Conservation (phyloP, 2,329 filamentous ascomycete species). For the Fusarium temperatum region DNA sequence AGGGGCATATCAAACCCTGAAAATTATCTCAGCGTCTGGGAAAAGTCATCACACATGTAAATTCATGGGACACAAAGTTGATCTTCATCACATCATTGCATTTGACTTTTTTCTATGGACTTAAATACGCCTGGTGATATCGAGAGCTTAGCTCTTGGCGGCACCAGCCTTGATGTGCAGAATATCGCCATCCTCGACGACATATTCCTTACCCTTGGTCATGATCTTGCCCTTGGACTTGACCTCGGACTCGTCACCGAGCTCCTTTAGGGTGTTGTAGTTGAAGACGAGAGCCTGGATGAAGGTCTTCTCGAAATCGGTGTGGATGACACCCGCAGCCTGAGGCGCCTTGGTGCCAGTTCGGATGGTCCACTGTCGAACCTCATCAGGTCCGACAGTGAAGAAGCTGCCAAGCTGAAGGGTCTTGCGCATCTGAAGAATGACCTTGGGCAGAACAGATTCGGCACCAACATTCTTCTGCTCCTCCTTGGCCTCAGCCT, state of each 20-base stretch:
- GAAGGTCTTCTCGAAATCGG: conserved; percentile 99
- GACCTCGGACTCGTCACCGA: conserved; percentile 86
- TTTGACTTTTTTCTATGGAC: conserved; percentile 38
- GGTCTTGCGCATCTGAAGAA: conserved; percentile 90
- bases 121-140: conserved; percentile 16
- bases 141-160: conserved; percentile 69
- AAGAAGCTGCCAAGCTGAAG: conserved; percentile 95
- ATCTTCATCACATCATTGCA: conserved; percentile 34
- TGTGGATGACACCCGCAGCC: conserved; percentile 97
- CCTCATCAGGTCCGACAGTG: conserved; percentile 94
- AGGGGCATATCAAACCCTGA: too few relatives aligned
- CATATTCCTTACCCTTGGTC: conserved; percentile 99
- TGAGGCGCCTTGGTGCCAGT: conserved; percentile 97
- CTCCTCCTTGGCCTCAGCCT: conserved; percentile 82
- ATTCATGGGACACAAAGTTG: not conserved
- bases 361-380: conserved; percentile 97
- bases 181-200: conserved; percentile 83
- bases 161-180: conserved; percentile 91
- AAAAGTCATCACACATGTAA: not conserved
- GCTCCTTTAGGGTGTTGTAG: conserved; percentile 80
- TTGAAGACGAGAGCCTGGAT: conserved; percentile 97
- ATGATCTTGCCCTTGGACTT: conserved; percentile 96
- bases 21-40: not conserved
- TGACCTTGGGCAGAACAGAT: conserved; percentile 90
- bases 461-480: conserved; percentile 88